Percentiles rank a stretch among this genome's conserved stretches.
phyloP scores from a whole-genome alignment of 306 rosid species.

The Herpetospermum pedunculosum region DNA sequence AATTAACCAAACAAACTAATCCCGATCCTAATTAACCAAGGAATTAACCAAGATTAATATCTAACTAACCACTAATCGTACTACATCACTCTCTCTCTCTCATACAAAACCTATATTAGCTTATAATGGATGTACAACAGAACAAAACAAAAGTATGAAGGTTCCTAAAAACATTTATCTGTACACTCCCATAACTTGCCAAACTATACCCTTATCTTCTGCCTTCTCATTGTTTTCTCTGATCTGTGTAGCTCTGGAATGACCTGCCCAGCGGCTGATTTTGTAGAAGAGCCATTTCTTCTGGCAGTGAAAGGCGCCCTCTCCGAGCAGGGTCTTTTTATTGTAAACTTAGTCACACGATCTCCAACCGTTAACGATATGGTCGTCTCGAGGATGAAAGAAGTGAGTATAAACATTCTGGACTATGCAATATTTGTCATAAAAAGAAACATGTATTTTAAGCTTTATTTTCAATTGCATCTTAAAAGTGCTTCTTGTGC shows the following conservation, averaged over 20 bases:
- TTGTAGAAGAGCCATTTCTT: conserved; percentile 66
- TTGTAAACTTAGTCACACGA: conserved; percentile 77
- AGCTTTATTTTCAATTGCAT: background rate
- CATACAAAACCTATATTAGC: background rate
- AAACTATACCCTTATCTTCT: background rate
- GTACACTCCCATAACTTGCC: background rate
- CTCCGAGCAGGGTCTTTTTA: conserved; percentile 63
- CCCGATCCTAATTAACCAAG: too few species aligned
- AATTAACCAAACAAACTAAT: too few species aligned
- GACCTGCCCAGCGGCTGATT: conserved; percentile 82
- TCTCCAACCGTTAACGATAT: conserved; percentile 56
- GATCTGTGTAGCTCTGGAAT: conserved; percentile 55
- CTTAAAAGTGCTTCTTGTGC: background rate
- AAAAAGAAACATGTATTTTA: background rate
- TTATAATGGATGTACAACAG: background rate
- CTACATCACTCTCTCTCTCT: too few species aligned
- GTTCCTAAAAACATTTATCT: background rate
- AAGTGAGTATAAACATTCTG: conserved; percentile 35
- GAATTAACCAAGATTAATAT: too few species aligned
- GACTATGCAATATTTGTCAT: background rate
- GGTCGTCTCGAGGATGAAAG: conserved; percentile 61
- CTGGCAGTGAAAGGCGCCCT: conserved; percentile 49
- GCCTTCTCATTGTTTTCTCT: background rate
- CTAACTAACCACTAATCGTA: too few species aligned
- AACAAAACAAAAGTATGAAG: background rate